Conservation (phyloP, 352 stramenopile genomes). For the Phytophthora podocarpi region DNA sequence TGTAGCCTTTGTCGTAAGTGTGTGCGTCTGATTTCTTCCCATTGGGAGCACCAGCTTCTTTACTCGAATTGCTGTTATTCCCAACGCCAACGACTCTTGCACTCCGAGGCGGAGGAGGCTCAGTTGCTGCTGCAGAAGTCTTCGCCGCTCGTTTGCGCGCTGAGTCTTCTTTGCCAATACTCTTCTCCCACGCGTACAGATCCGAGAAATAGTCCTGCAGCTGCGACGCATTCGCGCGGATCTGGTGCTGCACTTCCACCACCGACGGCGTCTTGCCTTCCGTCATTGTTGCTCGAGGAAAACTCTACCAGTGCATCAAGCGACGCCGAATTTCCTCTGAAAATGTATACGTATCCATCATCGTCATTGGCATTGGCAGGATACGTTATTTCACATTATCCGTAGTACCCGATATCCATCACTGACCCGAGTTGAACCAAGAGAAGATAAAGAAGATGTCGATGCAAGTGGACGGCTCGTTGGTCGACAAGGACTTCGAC, state of each 20-base stretch:
- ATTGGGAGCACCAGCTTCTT: background rate
- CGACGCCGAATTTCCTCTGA: constrained; percentile 3
- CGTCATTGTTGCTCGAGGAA: constrained; percentile 32
- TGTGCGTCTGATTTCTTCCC: constrained; percentile 60
- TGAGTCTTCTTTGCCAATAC: constrained; percentile 59
- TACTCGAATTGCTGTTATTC: background rate
- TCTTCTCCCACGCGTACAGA: constrained; percentile 82
- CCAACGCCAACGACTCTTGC: constrained; percentile 1
- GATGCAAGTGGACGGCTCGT: constrained; percentile 64
- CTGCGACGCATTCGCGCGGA: constrained; percentile 76
- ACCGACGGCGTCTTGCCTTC: constrained; percentile 32
- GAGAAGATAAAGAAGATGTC: background rate
- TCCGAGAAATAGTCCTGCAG: constrained; percentile 82
- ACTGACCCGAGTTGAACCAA: too few species aligned
- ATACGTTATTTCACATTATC: constrained; percentile 8
- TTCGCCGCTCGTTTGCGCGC: constrained; percentile 32
- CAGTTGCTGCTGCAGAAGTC: background rate
- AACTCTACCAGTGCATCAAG: background rate
- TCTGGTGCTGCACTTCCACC: constrained; percentile 82
- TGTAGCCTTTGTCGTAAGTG: constrained; percentile 91
- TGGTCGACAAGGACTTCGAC: constrained; percentile 84
- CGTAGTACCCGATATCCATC: too few species aligned
- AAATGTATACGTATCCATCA: background rate
- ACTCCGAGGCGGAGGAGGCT: constrained; percentile 29
- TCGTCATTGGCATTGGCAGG: background rate